Evolutionary conservation across 768 basidiomycete species (phyloP), one percentile per base, ranked within the genome.

Genomic region (Mrakia frigida): DNA sequence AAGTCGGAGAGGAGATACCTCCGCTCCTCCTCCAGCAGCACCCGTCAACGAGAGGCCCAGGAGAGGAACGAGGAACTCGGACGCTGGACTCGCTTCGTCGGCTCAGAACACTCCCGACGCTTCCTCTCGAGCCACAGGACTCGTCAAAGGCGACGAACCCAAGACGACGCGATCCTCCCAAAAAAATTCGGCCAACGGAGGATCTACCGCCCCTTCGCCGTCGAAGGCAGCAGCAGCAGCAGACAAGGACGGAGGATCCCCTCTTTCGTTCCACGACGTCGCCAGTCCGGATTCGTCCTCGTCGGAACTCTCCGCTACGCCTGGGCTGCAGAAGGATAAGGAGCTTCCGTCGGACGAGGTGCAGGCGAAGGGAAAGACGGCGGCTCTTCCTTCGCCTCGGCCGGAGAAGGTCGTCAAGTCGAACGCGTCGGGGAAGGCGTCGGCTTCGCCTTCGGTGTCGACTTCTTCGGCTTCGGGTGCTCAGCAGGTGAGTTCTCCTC

Each of bases 351-450:
- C 76, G 50, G 70, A 72, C 5, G 70, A 71, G 31, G 41, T 41
- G n/a, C 37, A 39, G 3, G 35, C 0, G 3, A 60, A n/a, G 6
- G 25, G 13, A 46, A 10, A 16, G 39, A 33, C 2, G n/a, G 33
- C 63, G 25, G 50, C 41, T 21, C 76, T 46, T 31, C 61, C 73
- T 18, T 74, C 73, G 21, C 88, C 73, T n/a, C 11, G 56, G 25
- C 3, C 65, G 35, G 35, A 39, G 18, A 35, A 39, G 33, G 28
- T 23, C 37, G 13, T 39, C 65, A 3, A 41, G 23, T 18, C 7
- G 35, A 84, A 88, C 0, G 89, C 88, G 35, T 39, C 35, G 63
- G 21, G 28, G n/a, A n/a, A n/a, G n/a, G n/a, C n/a, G n/a, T n/a
- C n/a, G n/a, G n/a, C n/a, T n/a, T 65, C 63, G 63, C 63, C 63